Conservation (phyloP, 176 grass and related monocot species). For the Aegilops umbellulata region DNA sequence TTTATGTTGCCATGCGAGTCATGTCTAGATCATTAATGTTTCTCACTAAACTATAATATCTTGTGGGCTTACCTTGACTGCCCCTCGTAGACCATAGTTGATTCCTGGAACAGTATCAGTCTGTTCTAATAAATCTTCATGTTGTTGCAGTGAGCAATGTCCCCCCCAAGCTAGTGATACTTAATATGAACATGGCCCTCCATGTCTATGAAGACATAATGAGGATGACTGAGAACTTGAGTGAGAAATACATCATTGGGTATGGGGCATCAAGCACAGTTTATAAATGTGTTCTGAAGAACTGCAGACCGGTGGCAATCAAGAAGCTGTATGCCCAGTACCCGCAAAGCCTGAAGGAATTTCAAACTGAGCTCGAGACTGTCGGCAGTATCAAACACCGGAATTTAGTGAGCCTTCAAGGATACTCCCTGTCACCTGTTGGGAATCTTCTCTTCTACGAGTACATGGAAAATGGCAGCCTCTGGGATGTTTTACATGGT, state of each 20-base stretch:
- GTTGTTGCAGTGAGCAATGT: constrained; percentile 59
- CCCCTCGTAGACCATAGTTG: neutral
- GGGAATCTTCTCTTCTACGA: constrained; percentile 97
- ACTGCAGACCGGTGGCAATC: constrained; percentile 88
- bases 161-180: constrained; percentile 93
- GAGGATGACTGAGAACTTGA: constrained; percentile 97
- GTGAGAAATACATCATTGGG: constrained; percentile 97
- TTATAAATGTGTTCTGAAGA: constrained; percentile 95
- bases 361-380: constrained; percentile 88
- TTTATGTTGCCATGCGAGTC: neutral
- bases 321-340: constrained; percentile 88
- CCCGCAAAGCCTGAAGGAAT: constrained; percentile 78
- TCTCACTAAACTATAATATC: neutral
- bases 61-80: neutral
- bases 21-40: neutral
- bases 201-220: constrained; percentile 99
- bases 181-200: constrained; percentile 99
- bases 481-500: constrained; percentile 99
- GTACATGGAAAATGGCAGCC: constrained; percentile 96
- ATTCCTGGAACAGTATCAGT: constrained; percentile 19
- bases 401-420: constrained; percentile 91
- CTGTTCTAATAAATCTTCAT: constrained; percentile 13
- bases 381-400: constrained; percentile 98
- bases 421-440: constrained; percentile 83
- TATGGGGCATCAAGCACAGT: constrained; percentile 98